Evolutionary conservation across 1,284 basidiomycete species (phyloP).

Genomic region (Lentinus polychrous): DNA sequence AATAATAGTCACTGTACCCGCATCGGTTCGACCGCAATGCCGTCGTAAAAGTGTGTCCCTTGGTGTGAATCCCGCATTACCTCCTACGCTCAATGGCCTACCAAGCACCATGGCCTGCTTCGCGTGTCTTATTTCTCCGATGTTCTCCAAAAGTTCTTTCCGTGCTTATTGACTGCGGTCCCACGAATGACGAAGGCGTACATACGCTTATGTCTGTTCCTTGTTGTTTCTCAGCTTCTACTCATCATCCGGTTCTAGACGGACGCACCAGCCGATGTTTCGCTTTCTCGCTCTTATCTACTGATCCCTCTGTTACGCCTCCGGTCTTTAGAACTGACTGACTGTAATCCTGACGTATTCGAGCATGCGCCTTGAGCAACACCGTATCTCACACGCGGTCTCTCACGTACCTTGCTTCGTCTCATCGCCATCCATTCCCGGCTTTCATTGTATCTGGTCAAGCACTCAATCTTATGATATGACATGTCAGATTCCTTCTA

Average conservation of each 20-base stretch:
- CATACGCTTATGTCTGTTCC: neutral
- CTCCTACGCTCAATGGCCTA: no score
- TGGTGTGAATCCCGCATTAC: no score
- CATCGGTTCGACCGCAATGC: no score
- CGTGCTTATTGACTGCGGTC: neutral
- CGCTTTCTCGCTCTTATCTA: neutral
- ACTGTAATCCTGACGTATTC: slow-evolving; percentile 6
- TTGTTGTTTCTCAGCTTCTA: neutral
- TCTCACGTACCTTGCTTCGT: neutral
- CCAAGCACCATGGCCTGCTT: no score
- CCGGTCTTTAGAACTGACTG: neutral
- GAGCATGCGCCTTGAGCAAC: neutral
- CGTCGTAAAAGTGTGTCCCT: no score
- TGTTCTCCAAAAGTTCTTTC: no score
- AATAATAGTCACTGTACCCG: no score
- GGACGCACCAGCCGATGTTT: no score
- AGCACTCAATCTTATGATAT: neutral
- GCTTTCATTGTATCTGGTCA: slow-evolving; percentile 1
- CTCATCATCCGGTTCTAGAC: neutral
- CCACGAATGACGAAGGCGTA: neutral
- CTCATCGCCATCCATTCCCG: slow-evolving; percentile 2
- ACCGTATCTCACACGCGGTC: neutral
- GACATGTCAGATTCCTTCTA: neutral
- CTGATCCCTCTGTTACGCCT: neutral
- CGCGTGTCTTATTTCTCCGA: no score